Conservation (phyloP, 2,329 filamentous ascomycete species). For the Neobulgaria alba region DNA sequence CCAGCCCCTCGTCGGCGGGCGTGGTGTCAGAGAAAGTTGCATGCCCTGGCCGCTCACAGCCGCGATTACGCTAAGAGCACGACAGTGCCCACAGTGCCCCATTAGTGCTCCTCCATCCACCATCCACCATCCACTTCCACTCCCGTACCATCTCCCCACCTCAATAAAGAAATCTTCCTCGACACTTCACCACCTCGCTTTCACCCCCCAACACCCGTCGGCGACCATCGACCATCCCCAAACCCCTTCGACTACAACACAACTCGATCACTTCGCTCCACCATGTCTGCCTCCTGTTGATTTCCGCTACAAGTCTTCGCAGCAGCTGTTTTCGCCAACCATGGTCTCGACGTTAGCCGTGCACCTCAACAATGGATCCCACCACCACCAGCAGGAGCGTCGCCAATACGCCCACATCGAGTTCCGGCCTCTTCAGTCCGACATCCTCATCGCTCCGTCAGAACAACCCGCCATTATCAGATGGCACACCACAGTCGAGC, state of each 20-base stretch:
- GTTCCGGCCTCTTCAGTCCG: slow-evolving; percentile 53
- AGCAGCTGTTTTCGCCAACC: slow-evolving; percentile 5
- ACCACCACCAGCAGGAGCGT: slow-evolving; percentile 26
- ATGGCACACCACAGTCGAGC: slow-evolving; percentile 43
- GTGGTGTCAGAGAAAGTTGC: neutral
- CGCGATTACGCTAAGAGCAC: neutral
- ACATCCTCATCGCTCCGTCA: slow-evolving; percentile 27
- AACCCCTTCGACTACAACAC: neutral
- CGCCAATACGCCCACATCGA: slow-evolving; percentile 50
- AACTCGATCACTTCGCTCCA: neutral
- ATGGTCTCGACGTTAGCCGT: slow-evolving; percentile 14
- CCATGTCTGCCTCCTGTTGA: slow-evolving; percentile 6
- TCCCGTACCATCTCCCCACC: neutral
- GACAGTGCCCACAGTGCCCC: no score
- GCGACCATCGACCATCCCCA: neutral
- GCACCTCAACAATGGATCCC: slow-evolving; percentile 26
- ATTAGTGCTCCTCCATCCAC: neutral
- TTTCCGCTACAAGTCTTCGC: neutral
- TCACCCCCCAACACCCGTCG: neutral
- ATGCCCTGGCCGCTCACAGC: neutral
- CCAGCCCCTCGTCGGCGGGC: neutral
- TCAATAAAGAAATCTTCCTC: neutral
- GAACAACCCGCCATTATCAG: slow-evolving; percentile 36
- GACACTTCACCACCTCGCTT: neutral
- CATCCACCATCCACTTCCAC: neutral